phyloP scores from a whole-genome alignment of 768 basidiomycete genomes.

The Boletus rufocinnamomeus region DNA sequence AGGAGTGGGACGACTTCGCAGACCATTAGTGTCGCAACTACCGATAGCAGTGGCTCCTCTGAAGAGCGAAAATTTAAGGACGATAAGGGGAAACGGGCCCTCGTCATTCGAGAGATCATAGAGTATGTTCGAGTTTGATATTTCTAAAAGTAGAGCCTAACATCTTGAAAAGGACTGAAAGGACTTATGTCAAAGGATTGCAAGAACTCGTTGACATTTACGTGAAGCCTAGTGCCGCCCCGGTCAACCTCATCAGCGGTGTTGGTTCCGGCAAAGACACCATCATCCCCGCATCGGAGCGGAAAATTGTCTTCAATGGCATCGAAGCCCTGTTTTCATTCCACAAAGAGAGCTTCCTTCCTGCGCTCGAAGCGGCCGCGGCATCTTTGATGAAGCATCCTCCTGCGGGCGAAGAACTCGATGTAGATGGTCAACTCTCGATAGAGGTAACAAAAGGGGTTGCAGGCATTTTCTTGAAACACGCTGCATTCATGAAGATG shows the following conservation, averaged over 20 bases:
- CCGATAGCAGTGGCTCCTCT: conserved; percentile 68
- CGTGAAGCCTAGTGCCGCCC: conserved; percentile 77
- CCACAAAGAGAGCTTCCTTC: conserved; percentile 91
- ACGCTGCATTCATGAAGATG: conserved; percentile 98
- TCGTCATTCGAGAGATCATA: conserved; percentile 88
- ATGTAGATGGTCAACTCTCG: conserved; percentile 74
- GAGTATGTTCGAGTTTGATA: conserved; percentile 53
- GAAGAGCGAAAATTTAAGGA: conserved; percentile 92
- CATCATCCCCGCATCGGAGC: conserved; percentile 79
- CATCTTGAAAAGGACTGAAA: conserved; percentile 70
- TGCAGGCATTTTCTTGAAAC: conserved; percentile 86
- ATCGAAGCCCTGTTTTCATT: conserved; percentile 89
- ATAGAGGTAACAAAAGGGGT: conserved; percentile 75
- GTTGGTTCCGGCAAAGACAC: conserved; percentile 79
- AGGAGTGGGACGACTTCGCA: conserved; percentile 62
- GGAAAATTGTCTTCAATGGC: conserved; percentile 90
- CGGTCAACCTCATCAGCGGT: conserved; percentile 68
- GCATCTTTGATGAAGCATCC: conserved; percentile 60
- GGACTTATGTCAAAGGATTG: conserved; percentile 92
- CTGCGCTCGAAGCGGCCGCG: conserved; percentile 81
- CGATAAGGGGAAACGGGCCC: conserved; percentile 80
- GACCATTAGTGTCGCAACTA: conserved; percentile 72
- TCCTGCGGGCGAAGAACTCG: conserved; percentile 49
- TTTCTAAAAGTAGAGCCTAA: conserved; percentile 13
- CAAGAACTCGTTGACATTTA: conserved; percentile 95